These are phyloP conservation scores for Glutinoglossum americanum DNA, from an alignment of 495 filamentous ascomycete genomes.

Conservation along the genomic window DNA sequence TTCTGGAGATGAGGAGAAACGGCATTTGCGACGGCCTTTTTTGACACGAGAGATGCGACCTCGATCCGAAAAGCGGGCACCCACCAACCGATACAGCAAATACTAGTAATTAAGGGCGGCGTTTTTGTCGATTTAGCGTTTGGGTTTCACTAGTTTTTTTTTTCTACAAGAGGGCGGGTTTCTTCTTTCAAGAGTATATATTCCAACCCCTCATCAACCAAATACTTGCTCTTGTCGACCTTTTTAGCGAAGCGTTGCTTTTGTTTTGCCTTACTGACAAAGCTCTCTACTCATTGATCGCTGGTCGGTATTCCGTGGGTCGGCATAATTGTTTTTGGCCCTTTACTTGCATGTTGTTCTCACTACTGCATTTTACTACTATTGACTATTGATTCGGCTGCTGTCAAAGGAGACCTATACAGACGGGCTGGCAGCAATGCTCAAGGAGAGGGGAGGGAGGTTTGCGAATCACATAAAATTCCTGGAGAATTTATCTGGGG, in stretches of 20 bases:
- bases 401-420: too few relatives aligned
- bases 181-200: not conserved
- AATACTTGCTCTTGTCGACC: not conserved
- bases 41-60: not conserved
- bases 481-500: slow-evolving; percentile 1
- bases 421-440: not conserved
- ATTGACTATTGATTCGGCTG: too few relatives aligned
- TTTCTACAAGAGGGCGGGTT: not conserved
- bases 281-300: not conserved
- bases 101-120: not conserved
- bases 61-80: not conserved
- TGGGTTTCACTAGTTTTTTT: not conserved
- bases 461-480: too few relatives aligned
- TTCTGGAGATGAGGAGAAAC: not conserved
- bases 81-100: too few relatives aligned
- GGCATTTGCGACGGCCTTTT: not conserved
- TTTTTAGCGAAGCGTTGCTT: not conserved
- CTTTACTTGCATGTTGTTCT: too few relatives aligned
- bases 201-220: not conserved
- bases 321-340: too few relatives aligned
- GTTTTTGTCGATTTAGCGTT: not conserved
- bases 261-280: not conserved
- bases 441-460: not conserved
- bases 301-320: not conserved
- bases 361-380: too few relatives aligned